Base-by-base conservation (phyloP, 225 moss, liverwort and hornwort species). In the Thuidium tamariscinum region DNA sequence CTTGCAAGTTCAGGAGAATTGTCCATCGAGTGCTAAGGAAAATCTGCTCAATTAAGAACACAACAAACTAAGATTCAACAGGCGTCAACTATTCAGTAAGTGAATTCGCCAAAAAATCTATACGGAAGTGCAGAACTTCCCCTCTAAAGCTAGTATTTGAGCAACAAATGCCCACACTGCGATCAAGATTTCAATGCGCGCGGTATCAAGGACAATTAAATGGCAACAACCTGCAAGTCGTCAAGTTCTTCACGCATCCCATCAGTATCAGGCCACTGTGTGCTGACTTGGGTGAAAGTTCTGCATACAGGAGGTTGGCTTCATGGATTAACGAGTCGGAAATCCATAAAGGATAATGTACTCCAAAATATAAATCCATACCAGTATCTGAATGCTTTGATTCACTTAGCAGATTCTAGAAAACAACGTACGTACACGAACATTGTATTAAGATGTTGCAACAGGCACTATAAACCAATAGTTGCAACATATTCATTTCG, bases 221-320 rank as follows among this genome's bases (percentile, higher is more conserved):
- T 71, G 60, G 72, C 52, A 86, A 65, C 66, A 84, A 99, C 98
- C 97, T 97, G 97, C 88, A 99, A 91, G 83, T 99, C 96, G 84
- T 99, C 99, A 83, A 99, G 90, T 90, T 99, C 99, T 94, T 99
- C 99, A 90, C 99, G 94, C 96, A 97, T 99, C 67, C 95, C 91
- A 86, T 99, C 99, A 79, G 93, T 99, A 61, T 99, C 99, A 89
- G 95, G 88, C 99, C 99, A 99, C 86, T 99, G 94, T 21, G 92
- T 95, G 91, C 97, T 99, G 85, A 99, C 96, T 91, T 99, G 97
- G 80, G 94, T 95, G 81, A 99, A 99, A 30, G 99, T 99, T 95
- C 99, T 99, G 93, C 88, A 88, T 48, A 59, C 69, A 86, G 49
- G 70, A 74, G 69, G 21, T 70, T 68, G 10, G 18, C 4, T 60